Evolutionary conservation across 805 yeast genomes (phyloP), one percentile per base, ranked within the genome.

Genomic region (Saccharomycopsis selenospora): DNA sequence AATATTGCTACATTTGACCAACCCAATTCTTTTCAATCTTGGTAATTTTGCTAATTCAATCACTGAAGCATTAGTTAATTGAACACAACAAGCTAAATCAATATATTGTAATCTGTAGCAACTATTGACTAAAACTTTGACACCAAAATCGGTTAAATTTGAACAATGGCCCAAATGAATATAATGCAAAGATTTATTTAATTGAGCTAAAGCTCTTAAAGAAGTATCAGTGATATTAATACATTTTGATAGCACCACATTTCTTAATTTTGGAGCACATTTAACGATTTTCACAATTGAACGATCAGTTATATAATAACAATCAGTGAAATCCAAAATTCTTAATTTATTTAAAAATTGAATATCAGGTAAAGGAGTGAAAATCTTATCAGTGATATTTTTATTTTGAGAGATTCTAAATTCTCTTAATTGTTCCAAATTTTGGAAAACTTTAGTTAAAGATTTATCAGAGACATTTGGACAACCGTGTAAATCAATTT

Each of bases 151-250:
- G 1, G 97, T 91, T 49, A 91, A 85, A 59, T 84, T 79, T 42
- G 80, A 76, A 68, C 99, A 93, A 67, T 91, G 98, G 14, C 98
- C 98, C 52, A 91, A 73, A 67, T 93, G 98, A 45, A 93, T 74
- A 57, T 89, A 88, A 60, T 89, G 96, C 56, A 91, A 70, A 56
- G 82, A 81, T 59, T 84, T 77, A 3, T 91, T 95, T 50, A 93
- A 70, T 26, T 72, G 73, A 4, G 95, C 75, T 53, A 93, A 70
- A 14, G 86, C 78, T 45, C 79, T 70, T 38, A 91, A 67, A 2
- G 95, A 80, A 1, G 80, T 74, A 68, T 91, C 97, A 1, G 97
- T 87, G 25, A 91, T 79, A 59, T 81, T 80, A 60, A 80, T 70
- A 69, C 98, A 93, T 65, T 93, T 93, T 6, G 95, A 90, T 49